These are phyloP conservation scores for Friedmanniomyces simplex DNA, from an alignment of 495 filamentous ascomycete species.

Conservation along the genomic window DNA sequence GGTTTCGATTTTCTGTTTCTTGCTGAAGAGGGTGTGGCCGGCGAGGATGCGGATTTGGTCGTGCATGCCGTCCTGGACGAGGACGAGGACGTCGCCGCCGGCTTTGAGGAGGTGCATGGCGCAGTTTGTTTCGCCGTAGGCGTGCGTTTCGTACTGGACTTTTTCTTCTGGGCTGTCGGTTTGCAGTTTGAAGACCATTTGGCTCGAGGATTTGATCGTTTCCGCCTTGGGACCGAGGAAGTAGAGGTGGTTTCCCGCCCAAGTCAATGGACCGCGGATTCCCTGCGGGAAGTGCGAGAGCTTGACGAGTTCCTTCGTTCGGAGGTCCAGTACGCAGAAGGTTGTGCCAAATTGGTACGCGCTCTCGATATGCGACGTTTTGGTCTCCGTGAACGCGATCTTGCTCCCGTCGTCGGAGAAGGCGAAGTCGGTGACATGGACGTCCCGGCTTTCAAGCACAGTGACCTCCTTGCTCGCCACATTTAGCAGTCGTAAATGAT, in stretches of 20 bases:
- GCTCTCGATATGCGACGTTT: constrained; percentile 1
- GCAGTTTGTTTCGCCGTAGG: constrained; percentile 4
- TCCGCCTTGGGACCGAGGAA: constrained; percentile 4
- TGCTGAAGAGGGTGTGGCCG: constrained; percentile 10
- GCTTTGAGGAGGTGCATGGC: background rate
- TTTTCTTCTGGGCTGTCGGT: background rate
- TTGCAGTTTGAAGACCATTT: background rate
- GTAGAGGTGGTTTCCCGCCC: constrained; percentile 3
- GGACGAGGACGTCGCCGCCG: constrained; percentile 1
- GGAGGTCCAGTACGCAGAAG: background rate
- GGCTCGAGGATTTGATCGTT: background rate
- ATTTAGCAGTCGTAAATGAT: constrained; percentile 14
- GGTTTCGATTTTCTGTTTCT: constrained; percentile 5
- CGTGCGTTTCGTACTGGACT: background rate
- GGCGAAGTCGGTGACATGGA: constrained; percentile 8
- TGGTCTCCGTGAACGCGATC: constrained; percentile 1
- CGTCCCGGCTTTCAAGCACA: background rate
- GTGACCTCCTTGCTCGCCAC: constrained; percentile 7
- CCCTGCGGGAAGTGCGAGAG: background rate
- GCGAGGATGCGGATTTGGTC: constrained; percentile 11
- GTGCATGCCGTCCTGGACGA: constrained; percentile 2
- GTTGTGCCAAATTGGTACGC: background rate
- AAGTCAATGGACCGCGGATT: background rate
- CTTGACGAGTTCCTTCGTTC: background rate
- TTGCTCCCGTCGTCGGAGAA: constrained; percentile 7